Conservation (phyloP, 1,284 basidiomycete genomes). For the Sanghuangporus baumii region DNA sequence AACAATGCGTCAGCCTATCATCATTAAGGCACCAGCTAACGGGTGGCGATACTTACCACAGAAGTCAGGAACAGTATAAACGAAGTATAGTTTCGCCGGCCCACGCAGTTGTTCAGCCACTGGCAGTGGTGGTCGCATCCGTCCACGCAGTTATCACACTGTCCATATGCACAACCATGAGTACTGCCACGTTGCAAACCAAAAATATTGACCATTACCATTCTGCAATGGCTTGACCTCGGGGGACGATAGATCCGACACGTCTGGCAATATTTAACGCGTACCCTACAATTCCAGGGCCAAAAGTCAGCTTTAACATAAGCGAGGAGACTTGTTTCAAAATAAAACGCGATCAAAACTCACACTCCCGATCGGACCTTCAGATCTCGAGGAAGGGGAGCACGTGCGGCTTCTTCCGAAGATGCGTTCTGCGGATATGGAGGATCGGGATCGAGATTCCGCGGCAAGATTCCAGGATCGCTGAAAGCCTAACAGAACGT, state of each 20-base stretch:
- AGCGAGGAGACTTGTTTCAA: neutral
- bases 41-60: slow-evolving; percentile 38
- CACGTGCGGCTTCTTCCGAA: slow-evolving; percentile 52
- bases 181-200: neutral
- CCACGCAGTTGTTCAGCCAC: slow-evolving; percentile 93
- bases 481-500: slow-evolving; percentile 54
- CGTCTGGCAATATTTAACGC: slow-evolving; percentile 87
- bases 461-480: slow-evolving; percentile 88
- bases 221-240: slow-evolving; percentile 86
- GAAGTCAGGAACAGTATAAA: slow-evolving; percentile 79
- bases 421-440: slow-evolving; percentile 60
- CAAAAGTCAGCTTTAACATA: slow-evolving; percentile 2
- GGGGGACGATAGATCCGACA: slow-evolving; percentile 89
- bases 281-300: slow-evolving; percentile 50
- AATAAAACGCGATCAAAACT: slow-evolving; percentile 29
- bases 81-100: slow-evolving; percentile 85
- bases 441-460: slow-evolving; percentile 79
- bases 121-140: slow-evolving; percentile 90
- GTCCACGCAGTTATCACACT: slow-evolving; percentile 95
- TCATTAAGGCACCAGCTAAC: slow-evolving; percentile 7
- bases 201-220: slow-evolving; percentile 42
- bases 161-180: slow-evolving; percentile 14
- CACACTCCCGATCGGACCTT: slow-evolving; percentile 74
- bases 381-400: slow-evolving; percentile 76
- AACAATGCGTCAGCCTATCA: neutral